A percentile compares a stretch with the other conserved stretches of the same genome.
phyloP scores from a whole-genome alignment of 306 rosid genomes.

The Prosopis cineraria region DNA sequence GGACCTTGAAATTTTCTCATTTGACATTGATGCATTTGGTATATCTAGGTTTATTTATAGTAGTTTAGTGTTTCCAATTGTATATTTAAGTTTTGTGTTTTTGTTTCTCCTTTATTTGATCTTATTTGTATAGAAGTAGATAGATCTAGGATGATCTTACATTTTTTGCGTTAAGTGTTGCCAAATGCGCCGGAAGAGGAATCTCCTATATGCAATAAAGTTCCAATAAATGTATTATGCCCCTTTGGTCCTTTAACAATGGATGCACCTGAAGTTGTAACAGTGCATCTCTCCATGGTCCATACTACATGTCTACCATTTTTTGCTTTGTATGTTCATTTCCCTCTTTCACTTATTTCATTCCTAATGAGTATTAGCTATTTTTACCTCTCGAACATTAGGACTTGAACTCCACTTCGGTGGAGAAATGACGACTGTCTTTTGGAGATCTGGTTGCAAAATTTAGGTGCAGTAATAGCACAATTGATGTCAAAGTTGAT shows the following conservation, averaged over 20 bases:
- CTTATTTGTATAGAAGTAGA: no score
- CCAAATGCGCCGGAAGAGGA: no score
- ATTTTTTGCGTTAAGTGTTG: no score
- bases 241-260: background rate
- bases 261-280: background rate
- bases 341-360: background rate
- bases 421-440: conserved; percentile 65
- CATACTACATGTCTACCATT: background rate
- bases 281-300: background rate
- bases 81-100: no score
- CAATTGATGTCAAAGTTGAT: no score
- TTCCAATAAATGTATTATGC: background rate
- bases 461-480: conserved; percentile 50
- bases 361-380: background rate
- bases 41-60: no score
- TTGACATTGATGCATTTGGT: background rate
- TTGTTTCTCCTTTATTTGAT: no score
- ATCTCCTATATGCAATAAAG: background rate
- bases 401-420: conserved; percentile 58
- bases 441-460: conserved; percentile 51
- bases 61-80: no score
- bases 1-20: background rate
- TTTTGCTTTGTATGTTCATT: conserved; percentile 7
- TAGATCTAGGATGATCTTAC: no score
- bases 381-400: conserved; percentile 35